Evolutionary conservation across 2,329 filamentous ascomycete species (phyloP).

Genomic region (Trichoderma semiorbis): DNA sequence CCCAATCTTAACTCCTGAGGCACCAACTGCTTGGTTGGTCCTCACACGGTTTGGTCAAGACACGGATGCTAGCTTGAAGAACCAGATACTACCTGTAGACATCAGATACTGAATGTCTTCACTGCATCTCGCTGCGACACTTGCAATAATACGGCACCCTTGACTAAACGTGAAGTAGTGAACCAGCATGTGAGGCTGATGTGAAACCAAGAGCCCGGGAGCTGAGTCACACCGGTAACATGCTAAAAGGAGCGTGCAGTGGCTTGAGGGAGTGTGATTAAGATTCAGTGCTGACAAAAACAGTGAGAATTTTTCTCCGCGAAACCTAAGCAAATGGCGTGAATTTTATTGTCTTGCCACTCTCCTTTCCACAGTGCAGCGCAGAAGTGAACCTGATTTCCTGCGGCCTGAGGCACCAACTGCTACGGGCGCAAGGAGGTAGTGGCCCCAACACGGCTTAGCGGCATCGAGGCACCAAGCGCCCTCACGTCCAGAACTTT

Average conservation of each 20-base stretch:
- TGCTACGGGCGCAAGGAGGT: constrained; percentile 20
- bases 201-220: neutral
- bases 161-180: neutral
- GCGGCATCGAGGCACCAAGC: constrained; percentile 32
- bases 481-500: constrained; percentile 45
- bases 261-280: neutral
- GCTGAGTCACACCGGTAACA: constrained; percentile 26
- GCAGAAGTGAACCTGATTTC: neutral
- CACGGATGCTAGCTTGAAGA: neutral
- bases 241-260: neutral
- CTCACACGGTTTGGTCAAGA: no score
- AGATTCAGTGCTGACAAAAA: constrained; percentile 8
- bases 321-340: neutral
- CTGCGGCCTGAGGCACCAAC: constrained; percentile 29
- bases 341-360: neutral
- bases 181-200: neutral
- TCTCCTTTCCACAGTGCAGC: neutral
- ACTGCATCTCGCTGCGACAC: neutral
- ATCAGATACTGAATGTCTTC: neutral
- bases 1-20: no score
- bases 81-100: no score
- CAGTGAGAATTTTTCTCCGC: neutral
- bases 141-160: neutral
- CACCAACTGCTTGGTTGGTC: no score
- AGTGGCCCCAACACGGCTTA: constrained; percentile 31